A percentile compares a stretch with the other conserved stretches of the same genome.
phyloP scores from a whole-genome alignment of 1,139 yeast species.

The Fermentozyma sake region DNA sequence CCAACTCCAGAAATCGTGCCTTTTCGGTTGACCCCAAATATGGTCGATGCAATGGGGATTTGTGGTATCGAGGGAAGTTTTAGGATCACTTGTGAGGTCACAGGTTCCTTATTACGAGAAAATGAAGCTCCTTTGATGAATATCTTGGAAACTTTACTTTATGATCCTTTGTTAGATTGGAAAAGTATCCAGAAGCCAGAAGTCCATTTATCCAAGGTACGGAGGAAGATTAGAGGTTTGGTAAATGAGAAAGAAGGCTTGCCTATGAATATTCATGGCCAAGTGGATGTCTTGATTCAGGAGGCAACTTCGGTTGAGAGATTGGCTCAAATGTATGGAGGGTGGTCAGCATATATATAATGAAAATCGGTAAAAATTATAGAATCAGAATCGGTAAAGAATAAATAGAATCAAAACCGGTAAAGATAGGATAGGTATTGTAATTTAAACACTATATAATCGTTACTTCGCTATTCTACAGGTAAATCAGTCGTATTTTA shows the following conservation, averaged over 20 bases:
- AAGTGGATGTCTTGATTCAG: conserved; percentile 83
- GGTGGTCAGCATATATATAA: conserved; percentile 86
- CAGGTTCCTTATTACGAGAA: conserved; percentile 64
- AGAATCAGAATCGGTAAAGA: too few relatives aligned
- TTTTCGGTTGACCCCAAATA: conserved; percentile 81
- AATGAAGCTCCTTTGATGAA: conserved; percentile 91
- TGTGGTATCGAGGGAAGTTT: conserved; percentile 90
- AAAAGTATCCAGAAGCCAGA: conserved; percentile 47
- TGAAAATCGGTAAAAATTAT: too few relatives aligned
- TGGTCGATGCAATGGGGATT: conserved; percentile 89
- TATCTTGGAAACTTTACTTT: conserved; percentile 84
- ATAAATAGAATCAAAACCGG: too few relatives aligned
- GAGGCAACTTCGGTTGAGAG: conserved; percentile 74
- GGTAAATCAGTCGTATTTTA: too few relatives aligned
- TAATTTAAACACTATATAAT: too few relatives aligned
- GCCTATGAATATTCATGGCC: conserved; percentile 88
- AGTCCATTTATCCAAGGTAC: conserved; percentile 67
- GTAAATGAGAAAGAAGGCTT: conserved; percentile 77
- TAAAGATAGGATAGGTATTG: too few relatives aligned
- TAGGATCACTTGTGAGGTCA: conserved; percentile 80
- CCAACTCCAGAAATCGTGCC: conserved; percentile 92
- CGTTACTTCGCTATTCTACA: too few relatives aligned
- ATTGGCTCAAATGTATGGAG: conserved; percentile 83
- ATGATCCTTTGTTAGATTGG: conserved; percentile 88
- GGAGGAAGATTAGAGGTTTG: conserved; percentile 78